Conservation (phyloP, 768 basidiomycete genomes). For the Podaxis carcinomalis region DNA sequence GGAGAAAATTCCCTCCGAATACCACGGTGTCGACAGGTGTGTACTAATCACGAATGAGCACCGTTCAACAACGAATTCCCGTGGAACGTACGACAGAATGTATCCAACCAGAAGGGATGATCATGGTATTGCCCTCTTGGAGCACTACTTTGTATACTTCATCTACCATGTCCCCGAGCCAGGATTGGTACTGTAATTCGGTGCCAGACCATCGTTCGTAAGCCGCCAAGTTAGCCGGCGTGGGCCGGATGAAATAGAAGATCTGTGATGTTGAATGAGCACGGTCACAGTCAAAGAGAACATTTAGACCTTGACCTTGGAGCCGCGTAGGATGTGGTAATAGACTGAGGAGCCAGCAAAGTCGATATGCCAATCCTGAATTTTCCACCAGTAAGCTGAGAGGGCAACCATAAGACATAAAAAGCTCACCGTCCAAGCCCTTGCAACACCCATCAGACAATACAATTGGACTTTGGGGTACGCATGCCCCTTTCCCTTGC, state of each 20-base stretch:
- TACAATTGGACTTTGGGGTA: slow-evolving; percentile 96
- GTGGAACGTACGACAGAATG: slow-evolving; percentile 79
- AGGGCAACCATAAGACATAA: background rate
- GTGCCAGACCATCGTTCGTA: slow-evolving; percentile 95
- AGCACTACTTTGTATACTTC: slow-evolving; percentile 85
- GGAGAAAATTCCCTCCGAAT: slow-evolving; percentile 96
- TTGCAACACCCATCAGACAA: slow-evolving; percentile 92
- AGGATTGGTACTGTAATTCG: slow-evolving; percentile 80
- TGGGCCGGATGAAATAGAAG: slow-evolving; percentile 95
- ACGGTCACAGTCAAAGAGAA: background rate
- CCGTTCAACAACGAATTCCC: background rate
- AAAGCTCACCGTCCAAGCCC: slow-evolving; percentile 86
- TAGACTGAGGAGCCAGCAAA: slow-evolving; percentile 98
- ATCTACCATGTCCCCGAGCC: slow-evolving; percentile 92
- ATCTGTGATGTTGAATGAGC: slow-evolving; percentile 40
- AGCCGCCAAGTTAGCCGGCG: slow-evolving; percentile 76
- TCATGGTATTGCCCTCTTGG: slow-evolving; percentile 79
- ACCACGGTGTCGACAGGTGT: slow-evolving; percentile 92
- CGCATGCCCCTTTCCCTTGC: slow-evolving; percentile 64
- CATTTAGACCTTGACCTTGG: slow-evolving; percentile 53
- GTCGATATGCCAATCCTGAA: slow-evolving; percentile 96
- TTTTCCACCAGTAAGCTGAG: background rate
- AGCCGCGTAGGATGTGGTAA: slow-evolving; percentile 86
- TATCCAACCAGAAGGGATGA: slow-evolving; percentile 96
- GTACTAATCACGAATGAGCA: slow-evolving; percentile 46